These are phyloP conservation scores for Hymenoscyphus salicellus DNA, from an alignment of 2,329 filamentous ascomycete genomes.

Conservation along the genomic window DNA sequence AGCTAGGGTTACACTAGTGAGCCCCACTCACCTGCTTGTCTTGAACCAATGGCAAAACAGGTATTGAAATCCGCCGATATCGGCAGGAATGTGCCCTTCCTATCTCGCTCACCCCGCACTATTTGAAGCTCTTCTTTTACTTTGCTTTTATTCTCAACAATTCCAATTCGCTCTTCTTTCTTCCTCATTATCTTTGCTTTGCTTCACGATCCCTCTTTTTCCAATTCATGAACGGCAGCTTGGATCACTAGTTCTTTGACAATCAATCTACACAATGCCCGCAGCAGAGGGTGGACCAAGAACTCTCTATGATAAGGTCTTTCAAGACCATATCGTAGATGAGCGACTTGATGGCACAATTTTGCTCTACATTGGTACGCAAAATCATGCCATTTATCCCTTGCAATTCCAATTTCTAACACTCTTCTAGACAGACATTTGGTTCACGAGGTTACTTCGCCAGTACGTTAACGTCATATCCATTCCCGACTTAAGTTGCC, in stretches of 20 bases:
- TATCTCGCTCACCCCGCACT: conserved; percentile 2
- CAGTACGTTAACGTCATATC: conserved; percentile 53
- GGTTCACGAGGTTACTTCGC: conserved; percentile 97
- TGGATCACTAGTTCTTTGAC: not conserved
- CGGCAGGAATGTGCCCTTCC: not conserved
- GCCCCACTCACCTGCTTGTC: too few species aligned
- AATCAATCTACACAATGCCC: conserved; percentile 59
- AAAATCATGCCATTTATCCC: not conserved
- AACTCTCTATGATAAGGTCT: conserved; percentile 97
- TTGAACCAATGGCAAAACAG: too few species aligned
- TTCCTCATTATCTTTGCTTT: not conserved
- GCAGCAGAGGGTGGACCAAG: conserved; percentile 67
- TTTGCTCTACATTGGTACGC: conserved; percentile 85
- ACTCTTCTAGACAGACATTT: conserved; percentile 74
- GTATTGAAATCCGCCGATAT: too few species aligned
- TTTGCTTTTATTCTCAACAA: not conserved
- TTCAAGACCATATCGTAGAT: conserved; percentile 90
- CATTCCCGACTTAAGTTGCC: not conserved
- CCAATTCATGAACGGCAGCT: not conserved
- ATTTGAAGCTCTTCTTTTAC: not conserved
- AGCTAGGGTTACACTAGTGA: too few species aligned
- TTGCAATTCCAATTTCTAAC: conserved; percentile 18
- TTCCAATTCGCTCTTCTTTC: not conserved
- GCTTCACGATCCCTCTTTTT: not conserved
- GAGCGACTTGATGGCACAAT: conserved; percentile 92